Base-by-base conservation (phyloP, 2,329 filamentous ascomycete species). In the Penicillium thymicola region DNA sequence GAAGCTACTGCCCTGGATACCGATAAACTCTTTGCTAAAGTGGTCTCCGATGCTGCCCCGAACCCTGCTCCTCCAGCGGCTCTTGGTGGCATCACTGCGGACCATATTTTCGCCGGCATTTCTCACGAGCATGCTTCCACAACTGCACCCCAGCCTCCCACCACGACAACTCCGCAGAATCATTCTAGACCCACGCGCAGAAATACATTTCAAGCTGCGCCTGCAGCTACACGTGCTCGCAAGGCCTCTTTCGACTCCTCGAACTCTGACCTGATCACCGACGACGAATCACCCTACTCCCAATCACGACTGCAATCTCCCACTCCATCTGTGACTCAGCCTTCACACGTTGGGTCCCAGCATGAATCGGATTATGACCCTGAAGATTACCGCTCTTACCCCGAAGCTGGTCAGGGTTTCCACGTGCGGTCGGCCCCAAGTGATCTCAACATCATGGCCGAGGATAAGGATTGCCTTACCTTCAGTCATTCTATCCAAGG, bases 361-460 rank as follows among this genome's bases (percentile, higher is more conserved):
- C 74, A 76, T 44, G 78, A 79, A 44, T 72, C 76, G n/a, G 80
- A 68, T 30, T 68, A 69, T 34, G 55, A 81, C 58, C 80, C 84
- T 45, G 75, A 78, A 36, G 81, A 82, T 44, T 84, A 85, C 64
- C 80, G 83, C 28, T 79, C 85, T 42, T 88, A 88, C 62, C 85
- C 85, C 0, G 81, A 81, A 59, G 77, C 85, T 7, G 86, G 86
- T 2, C 80, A 85, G 53, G 86, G 86, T 2, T 75, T 89, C 28
- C 80, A 78, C 25, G 67, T 88, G 21, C 78, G 81, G 7, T 78
- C 80, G 0, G 82, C 87, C 61, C 78, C 77, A 18, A 80, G 84
- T 27, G 85, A 88, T 66, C 63, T 86, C 38, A 78, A 84, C 55
- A 86, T 85, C 75, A 69, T 89, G 25, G 80, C 85, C 8, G 86